Base-by-base conservation (phyloP, 2,329 filamentous ascomycete genomes). In the Ophiostoma sp. region DNA sequence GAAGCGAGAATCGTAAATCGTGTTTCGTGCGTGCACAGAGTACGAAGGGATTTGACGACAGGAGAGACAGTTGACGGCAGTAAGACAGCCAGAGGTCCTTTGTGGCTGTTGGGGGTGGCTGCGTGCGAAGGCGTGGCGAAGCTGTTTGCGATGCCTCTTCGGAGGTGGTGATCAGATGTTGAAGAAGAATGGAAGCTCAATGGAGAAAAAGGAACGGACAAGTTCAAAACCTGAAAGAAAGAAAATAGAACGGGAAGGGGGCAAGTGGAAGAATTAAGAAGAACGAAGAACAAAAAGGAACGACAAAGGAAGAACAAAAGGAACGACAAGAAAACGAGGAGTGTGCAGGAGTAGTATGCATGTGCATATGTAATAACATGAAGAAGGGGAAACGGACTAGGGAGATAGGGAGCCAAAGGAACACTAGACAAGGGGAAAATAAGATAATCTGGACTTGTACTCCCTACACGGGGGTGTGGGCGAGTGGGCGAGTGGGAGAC, bases 71-170 rank as follows among this genome's bases (percentile, higher is more conserved):
- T 58, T 40, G 65, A 49, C 41, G 38, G 36, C 12, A 42, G 68
- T 65, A 58, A 66, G 67, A 68, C 67, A 68, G n/a, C 58, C 14
- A 52, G 5, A 60, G 36, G 55, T 60, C 55, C 38, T 18, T 60
- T 38, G 55, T 60, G 55, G n/a, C 55, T 60, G 9, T 60, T 36
- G n/a, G 64, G 42, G 49, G 45, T 12, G 52, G 38, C 18, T 60
- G 55, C 47, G 47, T 49, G 5, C 14, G 47, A n/a, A 55, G 27
- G 49, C 49, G 49, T 55, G 18, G 49, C 49, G n/a, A 55, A 18
- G 49, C 49, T 55, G 49, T 11, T 55, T 7, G 18, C 8, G 49
- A n/a, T 55, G 49, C 27, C 27, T 27, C 27, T 62, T 12, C n/a
- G 4, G 8, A 62, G 55, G 44, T 45, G 36, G 45, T 16, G 45